Evolutionary conservation across 2,329 filamentous ascomycete genomes (phyloP).

Genomic region (Cephalotrichum gorgonifer): DNA sequence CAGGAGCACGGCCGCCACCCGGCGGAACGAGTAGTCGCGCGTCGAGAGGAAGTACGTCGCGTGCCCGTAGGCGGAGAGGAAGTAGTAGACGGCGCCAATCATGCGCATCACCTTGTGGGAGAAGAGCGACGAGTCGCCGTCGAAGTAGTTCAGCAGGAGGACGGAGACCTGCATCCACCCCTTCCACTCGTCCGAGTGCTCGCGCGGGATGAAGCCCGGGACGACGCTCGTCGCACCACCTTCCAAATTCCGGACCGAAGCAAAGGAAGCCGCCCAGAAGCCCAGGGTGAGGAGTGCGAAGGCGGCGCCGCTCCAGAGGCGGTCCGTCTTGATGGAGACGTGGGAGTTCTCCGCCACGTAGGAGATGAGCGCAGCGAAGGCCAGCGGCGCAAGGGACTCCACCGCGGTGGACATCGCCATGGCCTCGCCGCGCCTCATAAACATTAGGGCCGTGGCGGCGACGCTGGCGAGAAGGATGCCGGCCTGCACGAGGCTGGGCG

Average conservation of each 20-base stretch:
- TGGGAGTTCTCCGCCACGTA: slow-evolving; percentile 6
- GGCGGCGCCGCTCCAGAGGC: neutral
- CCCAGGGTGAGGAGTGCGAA: neutral
- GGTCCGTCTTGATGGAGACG: slow-evolving; percentile 4
- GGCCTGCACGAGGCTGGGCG: slow-evolving; percentile 7
- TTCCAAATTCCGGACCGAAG: neutral
- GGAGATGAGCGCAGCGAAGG: slow-evolving; percentile 1
- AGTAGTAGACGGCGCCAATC: slow-evolving; percentile 47
- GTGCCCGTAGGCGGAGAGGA: slow-evolving; percentile 53
- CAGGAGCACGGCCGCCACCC: slow-evolving; percentile 41
- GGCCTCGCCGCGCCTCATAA: neutral
- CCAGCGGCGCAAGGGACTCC: neutral
- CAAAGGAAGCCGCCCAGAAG: neutral
- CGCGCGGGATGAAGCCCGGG: slow-evolving; percentile 30
- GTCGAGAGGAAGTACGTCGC: slow-evolving; percentile 46
- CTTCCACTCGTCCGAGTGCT: slow-evolving; percentile 56
- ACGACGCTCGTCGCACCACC: slow-evolving; percentile 2
- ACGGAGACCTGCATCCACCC: slow-evolving; percentile 51
- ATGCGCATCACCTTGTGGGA: slow-evolving; percentile 45
- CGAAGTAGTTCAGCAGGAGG: slow-evolving; percentile 47
- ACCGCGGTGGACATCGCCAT: neutral
- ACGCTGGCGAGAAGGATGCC: slow-evolving; percentile 15
- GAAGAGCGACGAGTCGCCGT: slow-evolving; percentile 31
- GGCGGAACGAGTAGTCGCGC: slow-evolving; percentile 43
- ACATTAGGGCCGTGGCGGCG: slow-evolving; percentile 15